Evolutionary conservation across 306 rosid species (phyloP).

Genomic region (Myrica gale): DNA sequence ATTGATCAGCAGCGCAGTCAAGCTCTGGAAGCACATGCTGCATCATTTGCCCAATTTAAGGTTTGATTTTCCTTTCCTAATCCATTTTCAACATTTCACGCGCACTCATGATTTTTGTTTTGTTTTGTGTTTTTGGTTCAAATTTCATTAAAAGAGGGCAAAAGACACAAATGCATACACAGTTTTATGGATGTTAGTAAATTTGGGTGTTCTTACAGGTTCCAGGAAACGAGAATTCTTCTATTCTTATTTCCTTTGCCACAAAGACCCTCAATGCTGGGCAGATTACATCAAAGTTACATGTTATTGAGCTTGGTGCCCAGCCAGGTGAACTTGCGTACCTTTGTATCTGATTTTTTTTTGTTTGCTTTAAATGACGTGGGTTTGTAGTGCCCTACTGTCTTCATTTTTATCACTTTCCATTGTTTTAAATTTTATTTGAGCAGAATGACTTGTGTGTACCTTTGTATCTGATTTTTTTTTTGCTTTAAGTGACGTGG

Average conservation of each 20-base stretch:
- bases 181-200: slow-evolving; percentile 4
- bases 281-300: slow-evolving; percentile 85
- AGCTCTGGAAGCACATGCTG: slow-evolving; percentile 99
- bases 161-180: neutral
- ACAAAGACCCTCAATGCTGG: slow-evolving; percentile 93
- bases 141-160: neutral
- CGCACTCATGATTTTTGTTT: too few relatives aligned
- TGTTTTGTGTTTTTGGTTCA: neutral
- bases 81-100: slow-evolving; percentile 5
- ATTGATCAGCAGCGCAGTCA: slow-evolving; percentile 99
- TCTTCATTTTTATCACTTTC: neutral
- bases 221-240: slow-evolving; percentile 90
- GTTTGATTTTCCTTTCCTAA: slow-evolving; percentile 36
- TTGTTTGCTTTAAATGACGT: slow-evolving; percentile 19
- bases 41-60: slow-evolving; percentile 91
- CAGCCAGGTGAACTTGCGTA: slow-evolving; percentile 75
- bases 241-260: slow-evolving; percentile 86
- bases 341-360: slow-evolving; percentile 15
- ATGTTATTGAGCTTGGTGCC: slow-evolving; percentile 96
- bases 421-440: neutral
- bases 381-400: neutral
- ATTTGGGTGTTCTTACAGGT: slow-evolving; percentile 49
- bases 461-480: slow-evolving; percentile 15
- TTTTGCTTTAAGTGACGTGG: slow-evolving; percentile 18
- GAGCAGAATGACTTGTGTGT: neutral